phyloP scores from a whole-genome alignment of 2,329 filamentous ascomycete genomes.

The Epichloe baconii region DNA sequence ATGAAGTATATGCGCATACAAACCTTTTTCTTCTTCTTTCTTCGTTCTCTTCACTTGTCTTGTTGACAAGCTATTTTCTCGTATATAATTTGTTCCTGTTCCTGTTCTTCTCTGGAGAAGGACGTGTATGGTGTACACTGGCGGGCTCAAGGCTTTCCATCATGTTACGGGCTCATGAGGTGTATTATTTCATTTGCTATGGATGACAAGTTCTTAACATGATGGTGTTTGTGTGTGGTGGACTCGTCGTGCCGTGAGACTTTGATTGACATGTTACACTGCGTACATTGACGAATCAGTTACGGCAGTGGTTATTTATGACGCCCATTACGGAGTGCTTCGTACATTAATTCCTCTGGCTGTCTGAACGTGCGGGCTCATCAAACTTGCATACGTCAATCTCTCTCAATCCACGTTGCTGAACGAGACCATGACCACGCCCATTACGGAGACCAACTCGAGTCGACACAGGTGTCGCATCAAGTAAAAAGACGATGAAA shows the following conservation, averaged over 20 bases:
- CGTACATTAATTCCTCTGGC: too few species aligned
- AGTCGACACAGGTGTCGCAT: background rate
- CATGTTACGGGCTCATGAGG: background rate
- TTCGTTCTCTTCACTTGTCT: background rate
- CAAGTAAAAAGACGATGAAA: background rate
- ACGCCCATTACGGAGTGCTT: too few species aligned
- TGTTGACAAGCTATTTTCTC: background rate
- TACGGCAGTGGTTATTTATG: too few species aligned
- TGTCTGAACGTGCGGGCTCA: background rate
- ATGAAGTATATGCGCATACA: too few species aligned
- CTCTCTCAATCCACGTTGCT: background rate
- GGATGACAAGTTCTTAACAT: background rate
- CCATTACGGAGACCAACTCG: background rate
- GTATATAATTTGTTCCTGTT: background rate
- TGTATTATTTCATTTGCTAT: background rate
- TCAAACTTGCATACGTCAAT: background rate
- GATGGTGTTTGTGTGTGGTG: too few species aligned
- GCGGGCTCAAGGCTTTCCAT: background rate
- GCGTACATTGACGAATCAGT: too few species aligned
- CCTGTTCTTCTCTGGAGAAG: too few species aligned
- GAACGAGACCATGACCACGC: too few species aligned
- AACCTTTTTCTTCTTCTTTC: background rate
- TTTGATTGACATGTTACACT: too few species aligned
- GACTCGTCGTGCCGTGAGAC: too few species aligned
- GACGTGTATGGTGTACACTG: too few species aligned